phyloP scores from a whole-genome alignment of 192 early-diverging fungal species.

The Coemansia sp. region DNA sequence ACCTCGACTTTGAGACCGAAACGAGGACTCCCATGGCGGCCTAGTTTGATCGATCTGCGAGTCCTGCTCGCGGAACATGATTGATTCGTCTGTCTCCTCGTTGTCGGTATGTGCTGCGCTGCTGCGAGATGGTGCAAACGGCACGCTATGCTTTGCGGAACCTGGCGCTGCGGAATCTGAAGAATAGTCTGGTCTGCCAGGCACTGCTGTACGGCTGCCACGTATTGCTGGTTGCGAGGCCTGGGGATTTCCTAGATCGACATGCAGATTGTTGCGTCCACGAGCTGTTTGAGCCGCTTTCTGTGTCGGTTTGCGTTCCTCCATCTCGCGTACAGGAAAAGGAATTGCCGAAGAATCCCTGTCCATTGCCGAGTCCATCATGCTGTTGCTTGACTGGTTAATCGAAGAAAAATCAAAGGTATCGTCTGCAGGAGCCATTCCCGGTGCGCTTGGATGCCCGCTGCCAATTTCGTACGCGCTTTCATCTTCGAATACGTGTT shows the following conservation, averaged over 20 bases:
- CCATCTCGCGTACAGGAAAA: slow-evolving; percentile 4
- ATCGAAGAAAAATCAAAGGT: slow-evolving; percentile 29
- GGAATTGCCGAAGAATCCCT: neutral
- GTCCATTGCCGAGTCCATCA: neutral
- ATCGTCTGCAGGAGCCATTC: slow-evolving; percentile 9
- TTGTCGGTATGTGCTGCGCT: neutral
- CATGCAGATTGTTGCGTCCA: neutral
- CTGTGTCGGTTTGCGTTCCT: slow-evolving; percentile 1
- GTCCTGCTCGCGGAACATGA: slow-evolving; percentile 7
- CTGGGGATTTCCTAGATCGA: neutral
- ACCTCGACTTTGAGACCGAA: neutral
- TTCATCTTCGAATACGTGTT: neutral
- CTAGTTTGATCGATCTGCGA: neutral
- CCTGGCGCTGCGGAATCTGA: too few relatives aligned
- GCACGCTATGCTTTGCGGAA: neutral
- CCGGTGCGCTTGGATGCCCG: neutral
- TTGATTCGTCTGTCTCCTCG: slow-evolving; percentile 11
- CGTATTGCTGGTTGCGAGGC: too few relatives aligned
- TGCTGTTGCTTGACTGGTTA: slow-evolving; percentile 15
- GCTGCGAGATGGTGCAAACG: neutral
- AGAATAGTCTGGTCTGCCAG: too few relatives aligned
- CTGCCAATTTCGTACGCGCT: neutral
- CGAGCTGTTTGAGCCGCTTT: neutral
- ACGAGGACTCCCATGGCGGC: slow-evolving; percentile 9
- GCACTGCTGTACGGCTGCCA: too few relatives aligned